Conservation (phyloP, 1,139 yeast genomes). For the Hansenula sp. region DNA sequence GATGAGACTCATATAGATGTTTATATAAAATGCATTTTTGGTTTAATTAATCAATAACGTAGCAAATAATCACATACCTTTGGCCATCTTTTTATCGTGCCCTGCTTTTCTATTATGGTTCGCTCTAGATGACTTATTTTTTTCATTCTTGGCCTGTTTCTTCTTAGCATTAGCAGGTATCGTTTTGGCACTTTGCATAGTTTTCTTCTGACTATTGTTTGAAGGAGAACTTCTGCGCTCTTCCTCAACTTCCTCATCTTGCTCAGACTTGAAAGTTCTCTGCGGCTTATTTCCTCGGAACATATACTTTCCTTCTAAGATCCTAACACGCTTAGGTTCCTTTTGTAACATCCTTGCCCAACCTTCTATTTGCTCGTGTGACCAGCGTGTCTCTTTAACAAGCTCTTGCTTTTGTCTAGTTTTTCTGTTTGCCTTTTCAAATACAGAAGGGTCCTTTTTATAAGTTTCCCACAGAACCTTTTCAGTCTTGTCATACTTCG, state of each 20-base stretch:
- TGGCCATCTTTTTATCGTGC: conserved; percentile 51
- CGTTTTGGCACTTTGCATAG: conserved; percentile 1
- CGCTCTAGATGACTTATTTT: conserved; percentile 52
- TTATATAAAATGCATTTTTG: neutral
- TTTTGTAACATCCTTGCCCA: conserved; percentile 78
- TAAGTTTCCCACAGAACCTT: conserved; percentile 53
- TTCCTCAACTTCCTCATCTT: conserved; percentile 4
- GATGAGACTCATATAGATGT: neutral
- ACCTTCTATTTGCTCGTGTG: conserved; percentile 90
- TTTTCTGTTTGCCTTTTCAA: conserved; percentile 50
- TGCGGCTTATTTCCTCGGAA: conserved; percentile 27
- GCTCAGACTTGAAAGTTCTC: conserved; percentile 10
- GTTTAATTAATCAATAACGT: neutral
- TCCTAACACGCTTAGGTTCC: conserved; percentile 56
- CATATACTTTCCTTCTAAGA: conserved; percentile 60
- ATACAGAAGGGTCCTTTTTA: conserved; percentile 47
- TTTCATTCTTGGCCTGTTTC: conserved; percentile 44
- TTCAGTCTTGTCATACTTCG: conserved; percentile 35
- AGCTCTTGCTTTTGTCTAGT: conserved; percentile 48
- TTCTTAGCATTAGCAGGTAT: conserved; percentile 22
- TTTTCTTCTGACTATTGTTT: conserved; percentile 5
- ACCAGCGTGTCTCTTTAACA: conserved; percentile 56
- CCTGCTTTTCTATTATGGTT: conserved; percentile 65
- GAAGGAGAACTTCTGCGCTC: conserved; percentile 2
- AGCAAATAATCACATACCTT: conserved; percentile 17